Evolutionary conservation across 192 early-diverging fungal genomes (phyloP), one percentile per base, ranked within the genome.

Genomic region (Rhizoclosmatium globosum): DNA sequence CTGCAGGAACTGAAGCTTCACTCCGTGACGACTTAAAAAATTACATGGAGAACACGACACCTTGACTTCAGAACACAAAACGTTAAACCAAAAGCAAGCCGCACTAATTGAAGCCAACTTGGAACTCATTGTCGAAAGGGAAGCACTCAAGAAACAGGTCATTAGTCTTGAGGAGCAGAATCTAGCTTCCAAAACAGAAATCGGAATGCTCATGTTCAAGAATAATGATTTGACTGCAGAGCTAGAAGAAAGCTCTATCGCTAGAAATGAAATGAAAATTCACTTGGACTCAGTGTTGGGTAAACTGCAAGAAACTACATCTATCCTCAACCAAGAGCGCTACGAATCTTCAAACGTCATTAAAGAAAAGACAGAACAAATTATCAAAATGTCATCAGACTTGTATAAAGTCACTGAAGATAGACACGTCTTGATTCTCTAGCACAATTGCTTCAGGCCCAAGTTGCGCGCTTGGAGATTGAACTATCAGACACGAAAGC

Each of bases 221-320:
- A 85, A 81, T 48, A 62, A 50, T 19, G 71, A 67, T 3, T 59
- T 85, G 19, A 47, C 64, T 38, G 57, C 70, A 45, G 68, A 82
- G 1, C 47, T 81, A 13, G 76, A 69, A 23, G 19, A 3, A 42
- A 78, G 78, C 4, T 11, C 31, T 1, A 62, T 38, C 9, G 79
- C 84, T 50, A 38, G 61, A 6, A 64, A 65, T 38, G 82, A 82
- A 48, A 71, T 87, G 64, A 81, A 86, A 53, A 83, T 79, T 13
- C 82, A 87, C 43, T 77, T 87, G 15, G 82, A 85, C 38, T 80
- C 79, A 2, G 86, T 84, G 1, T 50, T 86, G 4, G 56, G 69
- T 53, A 86, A 84, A 61, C 81, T 85, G 3, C 75, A 62, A 23
- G 80, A 87, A 64, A 83, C 87, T 3, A 83, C 78, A 23, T 50